phyloP scores from a whole-genome alignment of 345 rosid genomes.

The Populus simonii region DNA sequence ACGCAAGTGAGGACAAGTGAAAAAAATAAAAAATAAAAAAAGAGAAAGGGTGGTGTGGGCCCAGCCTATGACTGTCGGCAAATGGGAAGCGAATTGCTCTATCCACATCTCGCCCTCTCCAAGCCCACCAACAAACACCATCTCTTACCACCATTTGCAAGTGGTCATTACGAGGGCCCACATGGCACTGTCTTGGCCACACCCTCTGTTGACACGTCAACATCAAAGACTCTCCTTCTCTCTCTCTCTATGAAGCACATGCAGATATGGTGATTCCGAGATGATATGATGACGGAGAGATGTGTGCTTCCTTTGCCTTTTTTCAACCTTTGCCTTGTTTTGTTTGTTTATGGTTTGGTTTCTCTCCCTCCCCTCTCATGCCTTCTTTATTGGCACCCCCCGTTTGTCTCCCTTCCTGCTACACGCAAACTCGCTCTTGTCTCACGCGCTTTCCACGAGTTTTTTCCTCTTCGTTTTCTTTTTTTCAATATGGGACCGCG shows the following conservation, averaged over 20 bases:
- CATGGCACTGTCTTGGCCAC: conserved; percentile 16
- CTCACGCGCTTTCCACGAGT: not conserved
- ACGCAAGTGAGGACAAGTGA: not conserved
- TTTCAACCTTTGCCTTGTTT: not conserved
- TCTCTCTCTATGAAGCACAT: not conserved
- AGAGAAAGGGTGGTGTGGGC: conserved; percentile 1
- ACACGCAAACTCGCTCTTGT: not conserved
- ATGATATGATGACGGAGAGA: conserved; percentile 10
- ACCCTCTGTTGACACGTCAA: conserved; percentile 35
- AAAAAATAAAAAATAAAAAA: not conserved
- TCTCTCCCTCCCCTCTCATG: not conserved
- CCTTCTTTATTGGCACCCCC: not conserved
- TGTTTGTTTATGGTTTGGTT: not conserved
- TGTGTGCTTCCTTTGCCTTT: not conserved
- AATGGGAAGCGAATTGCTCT: conserved; percentile 36
- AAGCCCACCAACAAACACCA: not conserved
- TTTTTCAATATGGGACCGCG: too few relatives aligned
- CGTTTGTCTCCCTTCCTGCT: not conserved
- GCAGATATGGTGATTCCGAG: conserved; percentile 8
- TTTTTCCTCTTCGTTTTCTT: too few relatives aligned
- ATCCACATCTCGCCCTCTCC: conserved; percentile 1
- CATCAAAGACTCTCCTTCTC: conserved; percentile 12
- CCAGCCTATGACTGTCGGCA: conserved; percentile 41
- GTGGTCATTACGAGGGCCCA: conserved; percentile 16
- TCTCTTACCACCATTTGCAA: not conserved